phyloP scores from a whole-genome alignment of 2,329 filamentous ascomycete species.

The Fusarium tuaranense region DNA sequence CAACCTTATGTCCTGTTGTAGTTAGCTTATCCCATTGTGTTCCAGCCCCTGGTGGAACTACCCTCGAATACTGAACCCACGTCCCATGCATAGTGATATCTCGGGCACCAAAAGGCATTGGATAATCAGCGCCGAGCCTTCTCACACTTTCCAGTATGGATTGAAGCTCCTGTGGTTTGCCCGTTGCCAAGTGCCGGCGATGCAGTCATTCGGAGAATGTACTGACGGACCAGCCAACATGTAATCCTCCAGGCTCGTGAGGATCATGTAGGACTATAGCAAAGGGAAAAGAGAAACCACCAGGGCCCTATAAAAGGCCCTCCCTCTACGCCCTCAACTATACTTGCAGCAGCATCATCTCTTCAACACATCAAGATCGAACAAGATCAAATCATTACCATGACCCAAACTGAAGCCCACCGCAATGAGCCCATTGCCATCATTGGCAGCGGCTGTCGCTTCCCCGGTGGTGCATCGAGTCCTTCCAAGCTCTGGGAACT shows the following conservation, averaged over 20 bases:
- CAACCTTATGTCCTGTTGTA: background rate
- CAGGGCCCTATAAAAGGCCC: background rate
- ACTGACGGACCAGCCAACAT: background rate
- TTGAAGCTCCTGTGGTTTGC: background rate
- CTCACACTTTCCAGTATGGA: background rate
- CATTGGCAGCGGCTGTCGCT: conserved; percentile 54
- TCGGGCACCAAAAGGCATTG: background rate
- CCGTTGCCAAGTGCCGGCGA: background rate
- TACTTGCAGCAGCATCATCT: background rate
- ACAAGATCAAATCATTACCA: background rate
- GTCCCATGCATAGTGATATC: background rate
- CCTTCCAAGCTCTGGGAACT: conserved; percentile 54
- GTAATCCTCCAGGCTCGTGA: background rate
- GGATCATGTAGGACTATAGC: background rate
- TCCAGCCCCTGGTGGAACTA: background rate
- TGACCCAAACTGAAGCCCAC: background rate
- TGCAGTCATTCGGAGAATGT: background rate
- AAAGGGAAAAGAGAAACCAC: background rate
- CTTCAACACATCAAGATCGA: background rate
- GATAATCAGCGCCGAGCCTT: background rate
- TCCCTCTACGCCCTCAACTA: background rate
- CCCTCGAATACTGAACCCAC: background rate
- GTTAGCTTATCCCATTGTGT: background rate
- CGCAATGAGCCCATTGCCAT: conserved; percentile 53
- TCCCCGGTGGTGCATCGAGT: conserved; percentile 49